Conservation (phyloP, 345 rosid species). For the Aquilaria yunnanensis region DNA sequence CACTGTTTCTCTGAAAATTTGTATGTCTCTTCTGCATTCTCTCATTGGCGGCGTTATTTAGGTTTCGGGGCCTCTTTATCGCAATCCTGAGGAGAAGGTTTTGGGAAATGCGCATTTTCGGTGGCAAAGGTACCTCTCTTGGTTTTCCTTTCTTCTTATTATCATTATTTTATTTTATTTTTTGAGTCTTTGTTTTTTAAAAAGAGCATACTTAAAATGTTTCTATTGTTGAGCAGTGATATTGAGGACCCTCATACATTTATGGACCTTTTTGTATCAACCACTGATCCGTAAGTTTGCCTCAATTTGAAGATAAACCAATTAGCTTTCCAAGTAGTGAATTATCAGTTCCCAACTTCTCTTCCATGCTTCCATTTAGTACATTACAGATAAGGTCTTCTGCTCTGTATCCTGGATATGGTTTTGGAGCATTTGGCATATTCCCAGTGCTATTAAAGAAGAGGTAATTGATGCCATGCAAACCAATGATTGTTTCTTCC, state of each 20-base stretch:
- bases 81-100: constrained; percentile 46
- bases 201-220: not conserved
- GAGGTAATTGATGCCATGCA: constrained; percentile 26
- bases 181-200: not conserved
- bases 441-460: constrained; percentile 56
- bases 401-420: constrained; percentile 66
- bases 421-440: constrained; percentile 73
- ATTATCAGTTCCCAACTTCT: not conserved
- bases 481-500: not conserved
- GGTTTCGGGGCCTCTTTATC: constrained; percentile 70
- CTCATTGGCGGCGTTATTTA: constrained; percentile 12
- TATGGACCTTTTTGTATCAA: constrained; percentile 77
- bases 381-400: constrained; percentile 60
- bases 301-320: not conserved
- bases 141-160: not conserved
- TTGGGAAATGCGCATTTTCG: constrained; percentile 70
- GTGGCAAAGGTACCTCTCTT: constrained; percentile 61
- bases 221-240: constrained; percentile 41
- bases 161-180: not conserved
- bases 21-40: not conserved
- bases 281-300: constrained; percentile 59
- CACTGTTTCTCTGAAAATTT: not conserved
- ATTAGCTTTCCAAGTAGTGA: not conserved
- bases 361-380: constrained; percentile 27
- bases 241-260: constrained; percentile 90